Conservation (phyloP, 2,329 filamentous ascomycete species). For the Tolypocladium endophyticum region DNA sequence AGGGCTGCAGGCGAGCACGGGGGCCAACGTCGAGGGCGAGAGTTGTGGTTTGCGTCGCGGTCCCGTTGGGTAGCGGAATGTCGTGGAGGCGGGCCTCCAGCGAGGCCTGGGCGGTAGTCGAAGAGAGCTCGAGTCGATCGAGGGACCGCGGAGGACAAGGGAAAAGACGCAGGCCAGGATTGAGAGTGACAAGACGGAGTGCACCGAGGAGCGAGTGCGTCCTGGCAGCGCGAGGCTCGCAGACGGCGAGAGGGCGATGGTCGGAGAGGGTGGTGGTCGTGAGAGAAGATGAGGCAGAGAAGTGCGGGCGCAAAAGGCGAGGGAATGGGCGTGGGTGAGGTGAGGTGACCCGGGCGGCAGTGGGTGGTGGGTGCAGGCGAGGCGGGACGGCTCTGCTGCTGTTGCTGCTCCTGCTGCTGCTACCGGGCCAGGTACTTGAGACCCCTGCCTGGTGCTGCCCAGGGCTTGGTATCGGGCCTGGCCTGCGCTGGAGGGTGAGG, state of each 20-base stretch:
- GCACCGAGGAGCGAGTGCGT: background rate
- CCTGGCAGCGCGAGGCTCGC: background rate
- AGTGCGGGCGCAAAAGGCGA: slow-evolving; percentile 3
- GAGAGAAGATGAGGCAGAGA: slow-evolving; percentile 1
- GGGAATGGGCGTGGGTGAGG: slow-evolving; percentile 1
- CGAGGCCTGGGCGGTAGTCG: background rate
- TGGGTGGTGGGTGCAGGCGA: slow-evolving; percentile 1
- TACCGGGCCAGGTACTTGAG: background rate
- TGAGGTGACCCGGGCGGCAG: background rate
- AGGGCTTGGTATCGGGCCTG: background rate
- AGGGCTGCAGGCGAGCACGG: background rate
- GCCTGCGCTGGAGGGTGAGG: background rate
- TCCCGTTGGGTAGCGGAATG: slow-evolving; percentile 4
- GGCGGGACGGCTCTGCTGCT: background rate
- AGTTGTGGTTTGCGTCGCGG: background rate
- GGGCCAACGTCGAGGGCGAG: background rate
- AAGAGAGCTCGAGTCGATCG: background rate
- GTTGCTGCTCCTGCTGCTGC: background rate
- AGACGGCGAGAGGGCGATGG: background rate
- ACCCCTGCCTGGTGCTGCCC: background rate
- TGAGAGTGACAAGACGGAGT: background rate
- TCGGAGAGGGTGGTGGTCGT: background rate
- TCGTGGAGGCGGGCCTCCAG: slow-evolving; percentile 2
- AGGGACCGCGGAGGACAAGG: background rate
- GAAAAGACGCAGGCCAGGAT: background rate